A percentile compares a stretch with the other conserved stretches of the same genome.
phyloP scores from a whole-genome alignment of 306 rosid species.

The Trichosanthes truncata region DNA sequence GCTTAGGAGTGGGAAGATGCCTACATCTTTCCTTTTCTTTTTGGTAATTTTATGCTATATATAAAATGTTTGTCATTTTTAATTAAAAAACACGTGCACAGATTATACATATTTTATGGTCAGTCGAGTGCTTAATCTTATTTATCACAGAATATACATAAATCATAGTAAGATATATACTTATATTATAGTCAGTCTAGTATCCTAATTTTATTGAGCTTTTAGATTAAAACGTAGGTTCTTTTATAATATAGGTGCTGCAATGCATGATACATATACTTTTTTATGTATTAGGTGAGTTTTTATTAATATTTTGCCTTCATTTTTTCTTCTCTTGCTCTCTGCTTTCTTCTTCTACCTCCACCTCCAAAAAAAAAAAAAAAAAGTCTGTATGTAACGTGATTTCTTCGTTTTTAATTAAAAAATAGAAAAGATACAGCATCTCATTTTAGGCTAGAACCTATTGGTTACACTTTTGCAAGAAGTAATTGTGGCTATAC shows the following conservation, averaged over 20 bases:
- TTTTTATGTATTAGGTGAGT: neutral
- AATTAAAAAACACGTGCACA: neutral
- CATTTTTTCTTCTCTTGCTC: neutral
- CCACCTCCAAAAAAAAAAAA: too few species aligned
- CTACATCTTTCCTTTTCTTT: neutral
- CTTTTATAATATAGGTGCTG: neutral
- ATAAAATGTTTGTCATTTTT: neutral
- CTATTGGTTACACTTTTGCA: neutral
- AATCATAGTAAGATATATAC: neutral
- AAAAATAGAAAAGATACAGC: neutral
- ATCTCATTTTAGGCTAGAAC: neutral
- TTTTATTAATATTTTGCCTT: neutral
- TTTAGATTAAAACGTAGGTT: neutral
- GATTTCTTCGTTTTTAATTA: neutral
- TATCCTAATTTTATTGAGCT: neutral
- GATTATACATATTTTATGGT: neutral
- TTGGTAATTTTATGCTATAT: neutral
- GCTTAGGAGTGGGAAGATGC: neutral
- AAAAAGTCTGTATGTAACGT: neutral
- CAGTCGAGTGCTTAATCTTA: neutral
- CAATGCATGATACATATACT: neutral
- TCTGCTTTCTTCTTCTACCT: neutral
- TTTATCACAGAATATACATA: neutral
- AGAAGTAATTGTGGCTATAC: neutral
- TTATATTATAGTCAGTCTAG: neutral